Percentiles rank a stretch among this genome's conserved stretches.
phyloP scores from a whole-genome alignment of 257 asterid genomes.

The Forsythia suspensa region DNA sequence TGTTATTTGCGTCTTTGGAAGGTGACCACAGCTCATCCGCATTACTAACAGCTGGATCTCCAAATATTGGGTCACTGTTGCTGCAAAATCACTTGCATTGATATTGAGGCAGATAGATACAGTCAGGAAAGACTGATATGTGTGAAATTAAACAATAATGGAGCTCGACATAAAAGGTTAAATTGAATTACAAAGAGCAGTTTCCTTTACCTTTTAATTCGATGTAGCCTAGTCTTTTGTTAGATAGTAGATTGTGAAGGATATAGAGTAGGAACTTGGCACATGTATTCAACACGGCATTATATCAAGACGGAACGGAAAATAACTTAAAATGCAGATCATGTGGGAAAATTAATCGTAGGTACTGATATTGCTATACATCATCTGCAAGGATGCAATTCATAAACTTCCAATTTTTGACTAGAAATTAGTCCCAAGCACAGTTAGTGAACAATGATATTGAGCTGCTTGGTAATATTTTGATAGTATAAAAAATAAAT shows the following conservation, averaged over 20 bases:
- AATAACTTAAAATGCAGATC: not conserved
- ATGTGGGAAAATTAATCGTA: not conserved
- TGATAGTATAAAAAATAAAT: not conserved
- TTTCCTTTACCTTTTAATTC: not conserved
- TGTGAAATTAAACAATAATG: slow-evolving; percentile 2
- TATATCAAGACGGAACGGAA: not conserved
- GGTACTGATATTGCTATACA: not conserved
- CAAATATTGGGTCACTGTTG: slow-evolving; percentile 66
- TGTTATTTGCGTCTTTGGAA: slow-evolving; percentile 59
- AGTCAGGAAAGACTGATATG: slow-evolving; percentile 19
- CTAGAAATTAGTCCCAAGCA: not conserved
- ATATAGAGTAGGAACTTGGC: not conserved
- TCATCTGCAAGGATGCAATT: slow-evolving; percentile 1
- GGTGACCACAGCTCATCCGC: slow-evolving; percentile 77
- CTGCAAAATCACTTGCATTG: slow-evolving; percentile 88
- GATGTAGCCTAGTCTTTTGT: slow-evolving; percentile 8
- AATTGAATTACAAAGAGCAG: not conserved
- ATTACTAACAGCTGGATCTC: slow-evolving; percentile 50
- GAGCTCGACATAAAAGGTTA: not conserved
- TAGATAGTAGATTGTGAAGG: not conserved
- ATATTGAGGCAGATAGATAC: slow-evolving; percentile 58
- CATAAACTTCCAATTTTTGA: not conserved
- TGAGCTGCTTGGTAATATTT: not conserved
- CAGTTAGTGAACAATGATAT: not conserved
- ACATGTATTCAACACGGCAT: not conserved